Evolutionary conservation across 495 filamentous ascomycete genomes (phyloP), one percentile per base, ranked within the genome.

Genomic region (Talaromyces nanjingensis): DNA sequence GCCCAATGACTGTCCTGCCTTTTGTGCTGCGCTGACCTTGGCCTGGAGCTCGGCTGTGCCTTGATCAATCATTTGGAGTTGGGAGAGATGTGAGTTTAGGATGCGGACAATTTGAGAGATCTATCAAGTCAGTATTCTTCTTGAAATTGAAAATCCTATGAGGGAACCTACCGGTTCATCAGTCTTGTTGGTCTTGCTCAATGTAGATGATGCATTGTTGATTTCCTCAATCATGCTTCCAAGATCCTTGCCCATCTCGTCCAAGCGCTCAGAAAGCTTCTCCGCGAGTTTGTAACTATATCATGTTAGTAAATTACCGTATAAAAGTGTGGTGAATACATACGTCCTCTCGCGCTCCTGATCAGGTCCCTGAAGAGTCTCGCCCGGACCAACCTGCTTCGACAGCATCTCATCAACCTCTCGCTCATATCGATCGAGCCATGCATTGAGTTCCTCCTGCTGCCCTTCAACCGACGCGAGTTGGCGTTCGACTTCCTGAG

Each of bases 201-300:
- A 79, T 5, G 85, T 89, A 27, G 89, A 81, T 8, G 88, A 91
- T 56, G 92, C 91, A 63, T 85, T 84, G 70, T 99, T 99, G 70
- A 98, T 94, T 74, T 97, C 94, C 70, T 96, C 92, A 70, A 99
- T 96, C 92, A 99, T 97, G 75, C 88, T 90, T 47, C 83, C 83
- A 59, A 98, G 78, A 73, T 96, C 92, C 73, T 89, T 91, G 73
- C 91, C 91, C 89, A 96, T 96, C 62, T 92, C 90, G 49, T 92
- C 91, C 69, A 98, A 74, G 60, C 87, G 84, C 69, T 96, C 91
- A 2, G 90, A 90, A 53, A 98, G 81, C 74, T 89, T 91, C 80
- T 97, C 93, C 11, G 94, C 94, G 25, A 93, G 74, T 80, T 92
- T 89, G 74, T 96, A 96, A 25, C 83, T 86, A 65, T 60, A n/a